phyloP scores from a whole-genome alignment of 805 yeast species.

The Pichia sporocuriosa region DNA sequence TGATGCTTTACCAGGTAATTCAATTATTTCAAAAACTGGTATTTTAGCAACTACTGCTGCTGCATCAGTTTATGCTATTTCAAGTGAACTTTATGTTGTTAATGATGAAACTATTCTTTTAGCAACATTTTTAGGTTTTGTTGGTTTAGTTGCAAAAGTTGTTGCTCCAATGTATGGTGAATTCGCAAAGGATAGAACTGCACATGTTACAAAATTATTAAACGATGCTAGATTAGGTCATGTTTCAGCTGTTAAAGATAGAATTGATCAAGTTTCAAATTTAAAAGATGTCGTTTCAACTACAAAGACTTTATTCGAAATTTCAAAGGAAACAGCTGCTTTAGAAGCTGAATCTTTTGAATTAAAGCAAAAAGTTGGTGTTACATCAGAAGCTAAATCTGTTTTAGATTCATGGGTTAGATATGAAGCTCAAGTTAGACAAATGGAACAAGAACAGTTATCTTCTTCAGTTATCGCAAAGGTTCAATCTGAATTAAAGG shows the following conservation, averaged over 20 bases:
- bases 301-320: constrained; percentile 86
- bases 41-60: constrained; percentile 92
- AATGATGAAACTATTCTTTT: constrained; percentile 91
- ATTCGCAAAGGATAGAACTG: constrained; percentile 83
- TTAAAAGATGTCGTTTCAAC: constrained; percentile 87
- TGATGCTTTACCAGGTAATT: constrained; percentile 90
- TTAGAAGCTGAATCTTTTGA: constrained; percentile 92
- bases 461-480: constrained; percentile 79
- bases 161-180: constrained; percentile 93
- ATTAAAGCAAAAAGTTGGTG: constrained; percentile 82
- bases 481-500: constrained; percentile 76
- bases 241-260: constrained; percentile 84
- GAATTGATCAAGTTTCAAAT: constrained; percentile 83
- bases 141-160: constrained; percentile 71
- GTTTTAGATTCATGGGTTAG: constrained; percentile 99
- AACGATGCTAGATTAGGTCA: constrained; percentile 86
- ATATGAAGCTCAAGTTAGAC: constrained; percentile 94
- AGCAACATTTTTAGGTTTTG: constrained; percentile 70
- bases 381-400: constrained; percentile 85
- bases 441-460: constrained; percentile 89
- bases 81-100: constrained; percentile 86
- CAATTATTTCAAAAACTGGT: constrained; percentile 85
- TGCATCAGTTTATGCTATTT: constrained; percentile 88
- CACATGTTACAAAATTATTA: constrained; percentile 45
- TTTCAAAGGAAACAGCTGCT: constrained; percentile 94